Percentiles rank a stretch among this genome's conserved stretches.
phyloP scores from a whole-genome alignment of 148 eudicot genomes.

The Camellia japonica region DNA sequence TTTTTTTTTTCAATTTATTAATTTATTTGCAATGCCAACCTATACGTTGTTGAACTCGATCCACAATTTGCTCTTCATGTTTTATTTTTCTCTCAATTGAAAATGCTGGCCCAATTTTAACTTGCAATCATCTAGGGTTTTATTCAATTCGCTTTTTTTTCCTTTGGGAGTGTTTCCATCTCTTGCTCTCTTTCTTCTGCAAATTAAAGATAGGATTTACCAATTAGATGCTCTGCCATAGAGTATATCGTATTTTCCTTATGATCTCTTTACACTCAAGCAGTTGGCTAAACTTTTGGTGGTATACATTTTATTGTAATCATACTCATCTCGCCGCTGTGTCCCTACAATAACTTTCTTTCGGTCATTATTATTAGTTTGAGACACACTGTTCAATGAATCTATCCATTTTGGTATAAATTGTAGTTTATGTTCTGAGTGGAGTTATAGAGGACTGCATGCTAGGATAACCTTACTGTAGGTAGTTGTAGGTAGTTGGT shows the following conservation, averaged over 20 bases:
- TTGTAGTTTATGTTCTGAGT: background rate
- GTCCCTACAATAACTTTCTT: background rate
- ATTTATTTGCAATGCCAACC: no score
- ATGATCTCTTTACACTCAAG: background rate
- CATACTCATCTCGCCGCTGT: background rate
- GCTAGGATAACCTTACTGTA: background rate
- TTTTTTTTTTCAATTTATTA: background rate
- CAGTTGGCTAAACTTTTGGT: background rate
- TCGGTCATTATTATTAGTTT: background rate
- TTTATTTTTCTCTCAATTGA: no score
- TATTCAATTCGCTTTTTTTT: background rate
- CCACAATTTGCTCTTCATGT: no score
- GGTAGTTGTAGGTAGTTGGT: no score
- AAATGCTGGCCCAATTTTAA: background rate
- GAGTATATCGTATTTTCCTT: background rate
- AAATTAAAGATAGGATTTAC: background rate
- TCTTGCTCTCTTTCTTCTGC: background rate
- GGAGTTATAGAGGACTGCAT: background rate
- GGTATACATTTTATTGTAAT: background rate
- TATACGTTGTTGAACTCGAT: background rate
- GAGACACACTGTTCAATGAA: background rate
- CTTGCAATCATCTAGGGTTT: slow-evolving; percentile 7
- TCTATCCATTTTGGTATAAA: background rate
- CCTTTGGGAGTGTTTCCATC: background rate
- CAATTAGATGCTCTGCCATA: background rate